Conservation (phyloP, 2,329 filamentous ascomycete species). For the Xylaria sp. region DNA sequence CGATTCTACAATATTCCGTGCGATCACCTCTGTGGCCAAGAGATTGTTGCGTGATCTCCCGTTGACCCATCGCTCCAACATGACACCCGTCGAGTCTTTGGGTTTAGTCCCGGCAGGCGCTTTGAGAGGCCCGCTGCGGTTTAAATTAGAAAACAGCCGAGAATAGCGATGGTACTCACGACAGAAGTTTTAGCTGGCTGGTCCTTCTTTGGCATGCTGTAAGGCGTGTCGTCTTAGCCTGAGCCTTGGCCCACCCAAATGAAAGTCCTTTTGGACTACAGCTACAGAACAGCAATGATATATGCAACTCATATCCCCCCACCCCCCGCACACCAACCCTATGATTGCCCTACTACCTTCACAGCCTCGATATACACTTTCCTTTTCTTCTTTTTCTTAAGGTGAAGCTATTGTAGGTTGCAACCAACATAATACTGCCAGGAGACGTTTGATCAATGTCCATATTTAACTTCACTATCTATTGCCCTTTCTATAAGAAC, state of each 20-base stretch:
- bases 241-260: background rate
- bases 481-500: too few relatives aligned
- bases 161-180: slow-evolving; percentile 23
- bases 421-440: too few relatives aligned
- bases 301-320: too few relatives aligned
- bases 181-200: slow-evolving; percentile 39
- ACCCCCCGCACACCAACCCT: too few relatives aligned
- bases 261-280: too few relatives aligned
- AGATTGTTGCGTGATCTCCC: slow-evolving; percentile 43
- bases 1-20: slow-evolving; percentile 34
- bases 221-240: slow-evolving; percentile 41
- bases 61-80: slow-evolving; percentile 46
- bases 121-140: slow-evolving; percentile 37
- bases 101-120: slow-evolving; percentile 22
- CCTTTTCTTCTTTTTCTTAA: too few relatives aligned
- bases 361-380: too few relatives aligned
- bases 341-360: too few relatives aligned
- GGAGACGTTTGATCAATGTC: too few relatives aligned
- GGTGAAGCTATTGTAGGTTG: too few relatives aligned
- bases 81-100: slow-evolving; percentile 29
- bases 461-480: too few relatives aligned
- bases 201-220: slow-evolving; percentile 39
- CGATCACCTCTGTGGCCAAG: slow-evolving; percentile 45
- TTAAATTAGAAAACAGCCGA: slow-evolving; percentile 38
- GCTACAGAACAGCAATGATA: too few relatives aligned